A percentile compares a stretch with the other conserved stretches of the same genome.
Evolutionary conservation across 768 basidiomycete species (phyloP).

Genomic region (Jaapia argillacea): DNA sequence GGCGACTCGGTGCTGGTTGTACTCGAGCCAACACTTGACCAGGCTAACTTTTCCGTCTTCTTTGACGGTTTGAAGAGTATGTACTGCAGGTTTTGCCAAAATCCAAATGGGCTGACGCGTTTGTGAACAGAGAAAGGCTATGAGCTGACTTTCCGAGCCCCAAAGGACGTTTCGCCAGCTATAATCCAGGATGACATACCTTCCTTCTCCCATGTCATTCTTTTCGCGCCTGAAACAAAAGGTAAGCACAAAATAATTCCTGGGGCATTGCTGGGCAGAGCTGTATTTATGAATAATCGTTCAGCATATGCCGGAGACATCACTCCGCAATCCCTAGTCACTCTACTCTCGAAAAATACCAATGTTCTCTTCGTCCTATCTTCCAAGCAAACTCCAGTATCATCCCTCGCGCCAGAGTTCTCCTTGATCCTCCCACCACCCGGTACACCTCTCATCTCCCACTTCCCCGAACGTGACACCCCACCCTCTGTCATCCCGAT

Average conservation of each 20-base stretch:
- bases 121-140: conserved; percentile 66
- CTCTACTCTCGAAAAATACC: conserved; percentile 55
- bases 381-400: conserved; percentile 61
- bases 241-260: conserved; percentile 49
- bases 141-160: conserved; percentile 76
- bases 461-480: conserved; percentile 71
- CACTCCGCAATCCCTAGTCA: conserved; percentile 71
- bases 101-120: conserved; percentile 4
- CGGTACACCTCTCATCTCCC: conserved; percentile 73
- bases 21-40: conserved; percentile 61
- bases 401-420: conserved; percentile 84
- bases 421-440: conserved; percentile 83
- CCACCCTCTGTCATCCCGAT: conserved; percentile 60
- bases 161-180: conserved; percentile 61
- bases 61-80: conserved; percentile 69
- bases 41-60: conserved; percentile 70
- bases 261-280: conserved; percentile 1
- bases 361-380: conserved; percentile 84
- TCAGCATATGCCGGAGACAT: conserved; percentile 66
- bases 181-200: conserved; percentile 64
- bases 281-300: conserved; percentile 2
- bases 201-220: conserved; percentile 75
- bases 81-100: conserved; percentile 5
- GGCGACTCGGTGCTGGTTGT: conserved; percentile 80
- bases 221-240: conserved; percentile 82